These are phyloP conservation scores for Purpureocillium lavendulum DNA, from an alignment of 2,329 filamentous ascomycete species.

Conservation along the genomic window DNA sequence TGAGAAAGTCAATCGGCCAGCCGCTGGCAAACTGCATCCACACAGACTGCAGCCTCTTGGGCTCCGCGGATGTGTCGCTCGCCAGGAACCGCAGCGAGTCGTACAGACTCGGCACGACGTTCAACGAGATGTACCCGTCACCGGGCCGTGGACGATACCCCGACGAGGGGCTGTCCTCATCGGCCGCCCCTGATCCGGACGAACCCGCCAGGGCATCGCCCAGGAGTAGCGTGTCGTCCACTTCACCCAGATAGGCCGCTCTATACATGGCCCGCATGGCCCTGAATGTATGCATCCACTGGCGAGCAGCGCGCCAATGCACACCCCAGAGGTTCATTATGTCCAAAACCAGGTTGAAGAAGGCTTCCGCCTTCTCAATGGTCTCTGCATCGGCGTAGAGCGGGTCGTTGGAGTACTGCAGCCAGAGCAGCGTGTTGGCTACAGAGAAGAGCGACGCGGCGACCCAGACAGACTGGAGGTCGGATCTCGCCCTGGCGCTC, in stretches of 20 bases:
- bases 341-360: constrained; percentile 5
- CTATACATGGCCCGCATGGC: constrained; percentile 15
- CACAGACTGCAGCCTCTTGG: constrained; percentile 3
- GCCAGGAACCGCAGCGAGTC: constrained; percentile 4
- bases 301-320: constrained; percentile 6
- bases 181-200: neutral
- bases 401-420: constrained; percentile 8
- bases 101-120: constrained; percentile 1
- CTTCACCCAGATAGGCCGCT: constrained; percentile 12
- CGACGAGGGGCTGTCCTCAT: neutral
- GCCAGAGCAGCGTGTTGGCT: constrained; percentile 13
- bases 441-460: constrained; percentile 9
- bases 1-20: constrained; percentile 1
- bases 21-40: constrained; percentile 4
- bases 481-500: neutral
- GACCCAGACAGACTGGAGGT: constrained; percentile 12
- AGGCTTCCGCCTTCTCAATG: constrained; percentile 2
- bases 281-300: constrained; percentile 11
- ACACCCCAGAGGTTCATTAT: constrained; percentile 8
- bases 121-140: constrained; percentile 1
- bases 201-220: too few species aligned
- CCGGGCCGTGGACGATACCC: constrained; percentile 2
- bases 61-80: constrained; percentile 2
- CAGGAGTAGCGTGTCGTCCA: constrained; percentile 3
- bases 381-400: neutral